These are phyloP conservation scores for Calocera cornea DNA, from an alignment of 768 basidiomycete species.

Conservation along the genomic window DNA sequence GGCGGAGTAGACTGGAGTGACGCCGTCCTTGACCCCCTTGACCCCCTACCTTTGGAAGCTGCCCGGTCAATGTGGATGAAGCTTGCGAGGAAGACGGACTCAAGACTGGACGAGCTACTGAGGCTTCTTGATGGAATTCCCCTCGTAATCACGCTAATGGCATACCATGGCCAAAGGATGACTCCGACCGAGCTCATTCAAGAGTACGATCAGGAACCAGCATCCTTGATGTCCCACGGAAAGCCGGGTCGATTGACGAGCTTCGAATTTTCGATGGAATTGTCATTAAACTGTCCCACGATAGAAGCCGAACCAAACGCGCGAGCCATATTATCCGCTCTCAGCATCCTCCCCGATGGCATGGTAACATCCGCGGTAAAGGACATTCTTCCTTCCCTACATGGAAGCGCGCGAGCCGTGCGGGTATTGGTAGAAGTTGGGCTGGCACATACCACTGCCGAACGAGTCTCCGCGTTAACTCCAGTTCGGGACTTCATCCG, in stretches of 20 bases:
- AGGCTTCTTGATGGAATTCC: background rate
- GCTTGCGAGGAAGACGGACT: no score
- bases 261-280: conserved; percentile 16
- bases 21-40: background rate
- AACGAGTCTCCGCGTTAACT: background rate
- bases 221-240: background rate
- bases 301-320: conserved; percentile 19
- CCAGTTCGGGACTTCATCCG: background rate
- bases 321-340: conserved; percentile 15
- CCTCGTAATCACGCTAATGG: background rate
- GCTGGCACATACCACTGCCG: background rate
- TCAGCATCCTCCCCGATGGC: conserved; percentile 21
- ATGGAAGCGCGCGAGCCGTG: background rate
- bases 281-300: conserved; percentile 16
- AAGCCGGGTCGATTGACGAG: conserved; percentile 11
- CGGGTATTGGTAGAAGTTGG: background rate
- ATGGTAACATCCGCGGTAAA: background rate
- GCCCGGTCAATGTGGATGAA: no score
- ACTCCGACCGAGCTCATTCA: background rate
- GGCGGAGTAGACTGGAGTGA: background rate
- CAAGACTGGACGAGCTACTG: background rate
- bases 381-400: background rate
- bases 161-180: background rate
- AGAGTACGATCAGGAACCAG: background rate
- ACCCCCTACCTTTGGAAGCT: background rate